Evolutionary conservation across 2,329 filamentous ascomycete species (phyloP).

Genomic region (Purpureocillium lavendulum): DNA sequence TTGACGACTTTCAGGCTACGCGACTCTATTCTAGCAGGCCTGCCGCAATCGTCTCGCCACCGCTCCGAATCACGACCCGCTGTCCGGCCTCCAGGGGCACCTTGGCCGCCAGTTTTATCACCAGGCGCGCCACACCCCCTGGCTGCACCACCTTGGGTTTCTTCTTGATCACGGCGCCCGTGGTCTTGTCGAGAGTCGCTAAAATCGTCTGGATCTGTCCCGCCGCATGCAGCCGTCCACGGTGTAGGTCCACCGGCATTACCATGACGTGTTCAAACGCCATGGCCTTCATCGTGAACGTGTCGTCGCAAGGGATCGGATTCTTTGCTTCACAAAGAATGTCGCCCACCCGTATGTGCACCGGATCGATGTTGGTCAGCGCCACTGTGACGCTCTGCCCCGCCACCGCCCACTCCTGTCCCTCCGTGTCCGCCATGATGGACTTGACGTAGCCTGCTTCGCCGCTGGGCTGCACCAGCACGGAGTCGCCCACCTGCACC

Average conservation of each 20-base stretch:
- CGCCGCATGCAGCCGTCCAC: conserved; percentile 71
- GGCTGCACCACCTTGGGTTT: conserved; percentile 78
- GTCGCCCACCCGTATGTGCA: conserved; percentile 76
- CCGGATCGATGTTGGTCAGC: conserved; percentile 73
- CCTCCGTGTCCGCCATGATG: conserved; percentile 65
- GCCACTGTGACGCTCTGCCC: conserved; percentile 85
- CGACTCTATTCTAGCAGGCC: conserved; percentile 76
- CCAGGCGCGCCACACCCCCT: conserved; percentile 66
- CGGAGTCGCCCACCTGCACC: conserved; percentile 73
- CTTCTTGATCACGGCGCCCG: conserved; percentile 69
- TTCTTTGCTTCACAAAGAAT: conserved; percentile 66
- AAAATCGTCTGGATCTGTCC: conserved; percentile 66
- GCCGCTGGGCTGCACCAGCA: conserved; percentile 72
- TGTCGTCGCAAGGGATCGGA: conserved; percentile 62
- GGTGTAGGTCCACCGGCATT: conserved; percentile 81
- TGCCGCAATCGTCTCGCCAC: conserved; percentile 79
- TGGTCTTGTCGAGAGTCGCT: conserved; percentile 70
- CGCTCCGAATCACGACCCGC: conserved; percentile 70
- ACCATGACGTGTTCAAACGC: conserved; percentile 87
- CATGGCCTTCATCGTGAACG: conserved; percentile 74
- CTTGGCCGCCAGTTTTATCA: conserved; percentile 63
- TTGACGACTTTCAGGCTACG: too few species aligned
- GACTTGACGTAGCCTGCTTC: conserved; percentile 76
- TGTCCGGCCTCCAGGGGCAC: conserved; percentile 75
- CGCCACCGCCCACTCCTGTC: conserved; percentile 82